Evolutionary conservation across 352 stramenopile genomes (phyloP), one percentile per base, ranked within the genome.

Genomic region (Globisporangium camurandrum): DNA sequence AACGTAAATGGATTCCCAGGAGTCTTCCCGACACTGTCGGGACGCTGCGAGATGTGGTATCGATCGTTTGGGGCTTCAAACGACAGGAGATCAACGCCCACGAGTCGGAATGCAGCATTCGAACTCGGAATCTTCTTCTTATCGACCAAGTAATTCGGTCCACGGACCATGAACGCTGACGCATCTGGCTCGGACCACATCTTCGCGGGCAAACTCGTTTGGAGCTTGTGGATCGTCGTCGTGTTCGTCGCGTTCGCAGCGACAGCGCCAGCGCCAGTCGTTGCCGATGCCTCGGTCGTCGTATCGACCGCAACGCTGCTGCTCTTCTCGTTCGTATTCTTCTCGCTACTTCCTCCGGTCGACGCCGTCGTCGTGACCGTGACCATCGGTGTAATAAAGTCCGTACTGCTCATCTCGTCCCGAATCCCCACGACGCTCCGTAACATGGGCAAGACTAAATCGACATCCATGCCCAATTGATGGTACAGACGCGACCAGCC

Each of bases 341-440:
- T 41, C 16, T n/a, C 28, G 22, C 19, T 47, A 17, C 30, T 31
- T 1, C 19, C 39, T 11, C 42, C 30, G 5, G 11, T 23, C 3
- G 22, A 20, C 2, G 26, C 36, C 4, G 33, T n/a, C 3, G 52
- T 19, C 1, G 62, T 45, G 26, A 93, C 71, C 12, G 79, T 89
- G 34, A 94, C 82, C 43, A 87, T 93, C 12, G 84, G 84, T 9
- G 76, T 93, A 52, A 94, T 90, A 40, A 94, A 94, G 64, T 91
- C 75, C 9, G 61, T 69, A 45, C 65, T 61, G 37, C 76, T 92
- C 71, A 93, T 86, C 61, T 94, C 84, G 22, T 94, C 84, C 12
- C 82, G 81, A 49, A 94, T 90, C 24, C 84, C 84, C 11, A 93
- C 71, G 14, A 94, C 76, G 41, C 73, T 84, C 24, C 84, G 79